phyloP scores from a whole-genome alignment of 176 grass and related monocot species.

The Oryza meridionalis region DNA sequence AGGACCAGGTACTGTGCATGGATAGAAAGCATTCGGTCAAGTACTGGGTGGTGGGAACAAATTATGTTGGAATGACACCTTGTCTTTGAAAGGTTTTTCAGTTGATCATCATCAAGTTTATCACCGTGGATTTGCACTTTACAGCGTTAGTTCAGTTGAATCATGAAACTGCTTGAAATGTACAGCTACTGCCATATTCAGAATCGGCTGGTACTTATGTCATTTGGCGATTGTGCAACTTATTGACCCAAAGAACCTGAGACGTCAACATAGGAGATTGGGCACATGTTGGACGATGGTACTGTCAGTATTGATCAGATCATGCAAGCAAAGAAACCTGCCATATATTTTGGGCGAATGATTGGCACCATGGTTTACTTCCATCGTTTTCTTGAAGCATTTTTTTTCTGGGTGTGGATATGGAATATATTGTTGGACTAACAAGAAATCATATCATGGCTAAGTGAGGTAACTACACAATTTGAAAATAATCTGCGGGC shows the following conservation, averaged over 20 bases:
- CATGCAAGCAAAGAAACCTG: not conserved
- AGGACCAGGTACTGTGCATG: constrained; percentile 73
- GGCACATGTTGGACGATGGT: not conserved
- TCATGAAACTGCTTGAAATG: constrained; percentile 5
- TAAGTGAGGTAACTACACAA: not conserved
- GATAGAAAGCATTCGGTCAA: not conserved
- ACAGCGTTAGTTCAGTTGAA: not conserved
- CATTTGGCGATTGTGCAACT: not conserved
- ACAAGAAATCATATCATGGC: not conserved
- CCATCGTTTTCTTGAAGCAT: constrained; percentile 3
- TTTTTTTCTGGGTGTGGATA: not conserved
- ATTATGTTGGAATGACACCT: not conserved
- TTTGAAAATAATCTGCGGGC: not conserved
- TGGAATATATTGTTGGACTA: not conserved
- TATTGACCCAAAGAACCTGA: constrained; percentile 7
- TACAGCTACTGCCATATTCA: not conserved
- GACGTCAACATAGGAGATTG: not conserved
- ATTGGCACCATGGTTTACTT: constrained; percentile 17
- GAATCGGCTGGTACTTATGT: not conserved
- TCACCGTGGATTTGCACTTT: not conserved
- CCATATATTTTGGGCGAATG: not conserved
- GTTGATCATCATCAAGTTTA: constrained; percentile 3
- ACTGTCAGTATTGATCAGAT: not conserved
- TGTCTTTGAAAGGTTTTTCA: not conserved
- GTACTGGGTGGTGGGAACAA: not conserved